These are phyloP conservation scores for Ceratocystis diversiconidia DNA, from an alignment of 2,329 filamentous ascomycete species.

Conservation along the genomic window DNA sequence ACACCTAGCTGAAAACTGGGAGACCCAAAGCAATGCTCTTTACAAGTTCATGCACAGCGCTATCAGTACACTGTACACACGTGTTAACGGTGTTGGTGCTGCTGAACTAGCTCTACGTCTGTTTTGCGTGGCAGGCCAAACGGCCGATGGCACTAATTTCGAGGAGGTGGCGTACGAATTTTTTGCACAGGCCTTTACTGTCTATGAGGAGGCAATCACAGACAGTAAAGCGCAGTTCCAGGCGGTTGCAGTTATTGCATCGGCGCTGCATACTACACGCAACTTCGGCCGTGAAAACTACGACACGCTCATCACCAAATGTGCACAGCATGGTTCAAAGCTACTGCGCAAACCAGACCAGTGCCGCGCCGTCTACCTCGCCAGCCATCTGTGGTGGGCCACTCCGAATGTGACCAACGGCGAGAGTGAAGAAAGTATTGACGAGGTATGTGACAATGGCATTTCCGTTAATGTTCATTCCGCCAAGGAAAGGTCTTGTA, in stretches of 20 bases:
- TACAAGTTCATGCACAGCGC: conserved; percentile 93
- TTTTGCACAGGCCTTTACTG: conserved; percentile 94
- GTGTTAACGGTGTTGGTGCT: conserved; percentile 61
- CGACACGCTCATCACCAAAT: conserved; percentile 96
- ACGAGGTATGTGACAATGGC: conserved; percentile 40
- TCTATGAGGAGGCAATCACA: conserved; percentile 91
- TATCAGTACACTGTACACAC: conserved; percentile 73
- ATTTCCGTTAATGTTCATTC: not conserved
- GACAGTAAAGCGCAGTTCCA: conserved; percentile 97
- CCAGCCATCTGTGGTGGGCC: conserved; percentile 96
- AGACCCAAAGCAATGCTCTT: conserved; percentile 54
- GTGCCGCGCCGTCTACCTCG: conserved; percentile 89
- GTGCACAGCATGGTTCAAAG: conserved; percentile 90
- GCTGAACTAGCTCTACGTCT: conserved; percentile 80
- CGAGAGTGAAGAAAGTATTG: conserved; percentile 59
- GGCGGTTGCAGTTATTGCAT: conserved; percentile 86
- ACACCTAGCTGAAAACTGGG: conserved; percentile 57
- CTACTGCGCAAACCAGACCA: conserved; percentile 95
- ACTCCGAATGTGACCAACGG: conserved; percentile 63
- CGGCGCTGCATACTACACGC: conserved; percentile 72
- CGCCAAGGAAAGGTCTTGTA: not conserved
- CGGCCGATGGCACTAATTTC: conserved; percentile 78
- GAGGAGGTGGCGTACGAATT: conserved; percentile 97
- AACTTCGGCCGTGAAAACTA: conserved; percentile 96
- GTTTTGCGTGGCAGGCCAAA: conserved; percentile 83